Evolutionary conservation across 2,329 filamentous ascomycete species (phyloP).

Genomic region (Microsporum ferrugineum): DNA sequence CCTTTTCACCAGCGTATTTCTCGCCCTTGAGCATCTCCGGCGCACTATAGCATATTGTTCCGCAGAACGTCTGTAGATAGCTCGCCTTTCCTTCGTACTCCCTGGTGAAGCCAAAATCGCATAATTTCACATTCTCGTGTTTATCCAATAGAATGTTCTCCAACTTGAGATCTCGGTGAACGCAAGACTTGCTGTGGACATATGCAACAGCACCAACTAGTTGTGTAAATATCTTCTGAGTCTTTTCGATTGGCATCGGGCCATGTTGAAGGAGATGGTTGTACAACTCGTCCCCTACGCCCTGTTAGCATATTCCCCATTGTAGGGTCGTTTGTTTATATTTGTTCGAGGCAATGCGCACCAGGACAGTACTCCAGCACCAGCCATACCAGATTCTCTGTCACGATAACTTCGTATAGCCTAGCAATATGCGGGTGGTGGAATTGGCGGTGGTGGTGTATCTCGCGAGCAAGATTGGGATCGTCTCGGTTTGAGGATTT

Average conservation of each 20-base stretch:
- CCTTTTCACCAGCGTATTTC: slow-evolving; percentile 95
- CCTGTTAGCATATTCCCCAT: slow-evolving; percentile 8
- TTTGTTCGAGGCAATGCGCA: slow-evolving; percentile 30
- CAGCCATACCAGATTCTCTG: slow-evolving; percentile 87
- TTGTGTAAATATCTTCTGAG: slow-evolving; percentile 91
- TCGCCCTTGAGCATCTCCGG: slow-evolving; percentile 98
- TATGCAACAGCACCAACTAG: slow-evolving; percentile 90
- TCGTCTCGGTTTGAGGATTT: slow-evolving; percentile 97
- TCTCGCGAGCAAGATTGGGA: slow-evolving; percentile 88
- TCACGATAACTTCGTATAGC: slow-evolving; percentile 96
- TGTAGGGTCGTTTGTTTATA: not conserved
- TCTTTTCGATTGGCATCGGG: slow-evolving; percentile 69
- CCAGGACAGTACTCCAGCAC: slow-evolving; percentile 93
- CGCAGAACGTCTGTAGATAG: slow-evolving; percentile 93
- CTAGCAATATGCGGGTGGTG: slow-evolving; percentile 93
- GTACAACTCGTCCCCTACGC: slow-evolving; percentile 82
- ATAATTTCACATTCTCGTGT: slow-evolving; percentile 91
- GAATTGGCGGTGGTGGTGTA: slow-evolving; percentile 97
- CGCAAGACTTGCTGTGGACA: slow-evolving; percentile 88
- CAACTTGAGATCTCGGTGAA: slow-evolving; percentile 91
- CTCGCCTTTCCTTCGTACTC: slow-evolving; percentile 94
- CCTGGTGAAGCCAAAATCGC: slow-evolving; percentile 94
- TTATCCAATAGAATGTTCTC: slow-evolving; percentile 96
- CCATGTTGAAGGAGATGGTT: slow-evolving; percentile 87
- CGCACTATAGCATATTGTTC: slow-evolving; percentile 93